These are phyloP conservation scores for Oryza officinalis DNA, from an alignment of 176 grass and related monocot genomes.

Conservation along the genomic window DNA sequence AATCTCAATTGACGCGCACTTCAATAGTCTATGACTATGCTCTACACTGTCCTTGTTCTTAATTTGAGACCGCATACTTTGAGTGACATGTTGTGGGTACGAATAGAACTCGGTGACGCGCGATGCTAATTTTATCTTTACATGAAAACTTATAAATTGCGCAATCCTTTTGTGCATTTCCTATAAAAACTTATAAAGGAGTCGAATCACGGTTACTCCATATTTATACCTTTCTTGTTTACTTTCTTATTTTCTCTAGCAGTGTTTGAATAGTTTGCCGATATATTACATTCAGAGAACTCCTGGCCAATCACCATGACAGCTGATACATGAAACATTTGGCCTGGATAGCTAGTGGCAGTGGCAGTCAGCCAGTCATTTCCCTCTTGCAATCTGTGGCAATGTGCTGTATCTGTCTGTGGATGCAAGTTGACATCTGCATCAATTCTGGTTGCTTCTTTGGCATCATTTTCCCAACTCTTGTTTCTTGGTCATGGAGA, in stretches of 20 bases:
- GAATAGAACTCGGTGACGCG: neutral
- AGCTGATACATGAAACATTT: neutral
- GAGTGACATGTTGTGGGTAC: neutral
- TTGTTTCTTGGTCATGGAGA: neutral
- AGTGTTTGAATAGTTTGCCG: neutral
- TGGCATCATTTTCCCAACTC: constrained; percentile 5
- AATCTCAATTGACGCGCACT: constrained; percentile 36
- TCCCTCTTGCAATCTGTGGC: neutral
- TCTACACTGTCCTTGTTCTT: neutral
- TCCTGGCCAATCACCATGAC: neutral
- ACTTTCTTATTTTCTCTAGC: neutral
- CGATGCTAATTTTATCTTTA: neutral
- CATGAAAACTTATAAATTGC: neutral
- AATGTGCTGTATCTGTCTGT: constrained; percentile 21
- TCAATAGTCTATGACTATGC: constrained; percentile 17
- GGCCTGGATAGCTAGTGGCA: neutral
- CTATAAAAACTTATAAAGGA: neutral
- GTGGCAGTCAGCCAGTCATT: neutral
- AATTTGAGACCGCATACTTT: neutral
- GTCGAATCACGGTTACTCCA: neutral
- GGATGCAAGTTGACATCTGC: constrained; percentile 32
- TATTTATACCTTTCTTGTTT: neutral
- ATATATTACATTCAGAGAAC: neutral
- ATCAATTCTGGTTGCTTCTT: neutral
- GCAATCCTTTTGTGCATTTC: too few species aligned